Evolutionary conservation across 495 filamentous ascomycete genomes (phyloP).

Genomic region (Cudoniella acicularis): DNA sequence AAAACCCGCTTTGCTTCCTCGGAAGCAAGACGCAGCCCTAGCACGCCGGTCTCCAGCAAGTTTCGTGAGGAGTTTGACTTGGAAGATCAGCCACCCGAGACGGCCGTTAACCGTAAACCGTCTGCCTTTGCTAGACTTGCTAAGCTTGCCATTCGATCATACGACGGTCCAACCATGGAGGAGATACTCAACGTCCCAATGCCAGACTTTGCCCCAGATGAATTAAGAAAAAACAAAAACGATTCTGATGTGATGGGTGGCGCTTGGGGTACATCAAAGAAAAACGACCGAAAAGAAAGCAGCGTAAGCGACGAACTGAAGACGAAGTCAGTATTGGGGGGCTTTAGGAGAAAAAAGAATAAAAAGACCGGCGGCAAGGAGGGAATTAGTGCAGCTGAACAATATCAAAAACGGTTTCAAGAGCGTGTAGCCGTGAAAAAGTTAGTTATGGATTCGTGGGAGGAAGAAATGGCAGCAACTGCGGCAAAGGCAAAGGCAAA

Average conservation of each 20-base stretch:
- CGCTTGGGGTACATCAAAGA: constrained; percentile 16
- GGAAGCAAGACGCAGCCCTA: constrained; percentile 7
- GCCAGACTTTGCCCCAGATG: neutral
- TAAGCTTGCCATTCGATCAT: constrained; percentile 12
- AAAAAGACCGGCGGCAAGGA: neutral
- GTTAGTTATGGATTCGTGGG: constrained; percentile 22
- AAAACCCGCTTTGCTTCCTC: constrained; percentile 11
- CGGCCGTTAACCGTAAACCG: neutral
- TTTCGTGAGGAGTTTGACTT: constrained; percentile 24
- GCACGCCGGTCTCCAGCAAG: constrained; percentile 23
- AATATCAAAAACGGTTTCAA: constrained; percentile 9
- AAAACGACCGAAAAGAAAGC: constrained; percentile 2
- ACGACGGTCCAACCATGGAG: constrained; percentile 20
- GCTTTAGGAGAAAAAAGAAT: constrained; percentile 1
- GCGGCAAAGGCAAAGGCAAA: constrained; percentile 18
- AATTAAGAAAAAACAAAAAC: neutral
- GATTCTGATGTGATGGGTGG: constrained; percentile 2
- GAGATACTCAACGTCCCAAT: constrained; percentile 13
- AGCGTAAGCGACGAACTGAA: neutral
- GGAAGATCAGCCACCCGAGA: neutral
- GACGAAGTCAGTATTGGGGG: neutral
- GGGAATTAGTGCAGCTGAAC: constrained; percentile 7
- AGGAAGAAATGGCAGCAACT: constrained; percentile 14
- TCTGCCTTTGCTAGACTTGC: constrained; percentile 20
- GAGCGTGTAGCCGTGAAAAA: constrained; percentile 17